Conservation (phyloP, 2,329 filamentous ascomycete genomes). For the Botryotinia narcissicola region DNA sequence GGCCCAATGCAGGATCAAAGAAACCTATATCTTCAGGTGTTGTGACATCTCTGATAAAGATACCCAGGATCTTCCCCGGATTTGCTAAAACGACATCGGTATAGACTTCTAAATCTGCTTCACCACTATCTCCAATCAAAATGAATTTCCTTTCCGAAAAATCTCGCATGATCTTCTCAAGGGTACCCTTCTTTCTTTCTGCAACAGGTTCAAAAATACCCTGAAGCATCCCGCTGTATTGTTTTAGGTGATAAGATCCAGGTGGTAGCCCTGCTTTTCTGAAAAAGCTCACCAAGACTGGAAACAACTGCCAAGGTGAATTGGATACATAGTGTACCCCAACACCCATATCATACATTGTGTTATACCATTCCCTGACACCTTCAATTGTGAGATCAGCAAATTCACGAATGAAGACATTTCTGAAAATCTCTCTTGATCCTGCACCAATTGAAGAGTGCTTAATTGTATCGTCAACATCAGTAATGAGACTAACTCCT, state of each 20-base stretch:
- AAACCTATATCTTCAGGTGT: slow-evolving; percentile 71
- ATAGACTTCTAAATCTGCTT: slow-evolving; percentile 95
- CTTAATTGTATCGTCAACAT: slow-evolving; percentile 97
- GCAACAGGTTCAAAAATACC: slow-evolving; percentile 97
- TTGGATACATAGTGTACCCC: slow-evolving; percentile 98
- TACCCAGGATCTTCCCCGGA: slow-evolving; percentile 73
- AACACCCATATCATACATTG: slow-evolving; percentile 75
- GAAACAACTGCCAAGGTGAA: slow-evolving; percentile 96
- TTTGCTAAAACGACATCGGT: slow-evolving; percentile 86
- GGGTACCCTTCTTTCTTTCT: slow-evolving; percentile 84
- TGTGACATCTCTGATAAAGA: slow-evolving; percentile 96
- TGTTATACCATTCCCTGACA: slow-evolving; percentile 84
- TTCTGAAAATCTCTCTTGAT: slow-evolving; percentile 91
- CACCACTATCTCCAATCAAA: slow-evolving; percentile 90
- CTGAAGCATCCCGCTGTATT: slow-evolving; percentile 95
- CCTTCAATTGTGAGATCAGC: slow-evolving; percentile 79
- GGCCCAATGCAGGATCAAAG: slow-evolving; percentile 58
- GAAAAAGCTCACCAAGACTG: slow-evolving; percentile 83
- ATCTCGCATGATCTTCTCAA: slow-evolving; percentile 82
- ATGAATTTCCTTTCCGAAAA: slow-evolving; percentile 90
- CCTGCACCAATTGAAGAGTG: slow-evolving; percentile 86
- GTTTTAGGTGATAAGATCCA: slow-evolving; percentile 92
- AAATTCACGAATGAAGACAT: slow-evolving; percentile 88
- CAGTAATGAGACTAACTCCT: slow-evolving; percentile 91
- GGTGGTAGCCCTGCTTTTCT: slow-evolving; percentile 74